Percentiles rank a stretch among this genome's conserved stretches.
Evolutionary conservation across 345 rosid species (phyloP).

Genomic region (Salix brachista): DNA sequence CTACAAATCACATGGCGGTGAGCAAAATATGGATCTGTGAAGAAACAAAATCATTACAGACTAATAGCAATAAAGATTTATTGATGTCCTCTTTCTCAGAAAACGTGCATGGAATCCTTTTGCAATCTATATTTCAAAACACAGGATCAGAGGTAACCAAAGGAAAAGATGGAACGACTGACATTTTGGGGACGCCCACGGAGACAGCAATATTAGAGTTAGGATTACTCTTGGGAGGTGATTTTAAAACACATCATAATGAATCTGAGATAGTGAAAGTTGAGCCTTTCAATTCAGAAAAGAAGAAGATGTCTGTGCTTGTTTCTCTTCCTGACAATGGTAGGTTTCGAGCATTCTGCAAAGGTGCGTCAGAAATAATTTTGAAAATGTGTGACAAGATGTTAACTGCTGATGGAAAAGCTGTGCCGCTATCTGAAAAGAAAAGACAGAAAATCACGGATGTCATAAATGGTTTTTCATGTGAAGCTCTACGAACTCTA

Average conservation of each 20-base stretch:
- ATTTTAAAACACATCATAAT: slow-evolving; percentile 38
- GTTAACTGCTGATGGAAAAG: slow-evolving; percentile 11
- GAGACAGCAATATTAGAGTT: slow-evolving; percentile 67
- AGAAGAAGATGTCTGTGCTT: slow-evolving; percentile 69
- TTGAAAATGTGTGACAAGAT: slow-evolving; percentile 23
- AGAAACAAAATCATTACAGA: slow-evolving; percentile 15
- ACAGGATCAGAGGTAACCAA: slow-evolving; percentile 61
- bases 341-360: slow-evolving; percentile 34
- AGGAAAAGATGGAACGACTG: slow-evolving; percentile 55
- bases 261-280: slow-evolving; percentile 57
- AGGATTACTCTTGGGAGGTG: slow-evolving; percentile 64
- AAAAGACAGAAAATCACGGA: slow-evolving; percentile 35
- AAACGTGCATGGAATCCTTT: slow-evolving; percentile 34
- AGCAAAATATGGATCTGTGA: slow-evolving; percentile 68
- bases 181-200: slow-evolving; percentile 65
- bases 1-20: slow-evolving; percentile 94
- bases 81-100: slow-evolving; percentile 38
- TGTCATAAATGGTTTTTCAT: slow-evolving; percentile 55
- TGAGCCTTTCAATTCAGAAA: slow-evolving; percentile 73
- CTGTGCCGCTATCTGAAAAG: slow-evolving; percentile 31
- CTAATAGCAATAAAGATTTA: slow-evolving; percentile 16
- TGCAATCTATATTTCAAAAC: slow-evolving; percentile 72
- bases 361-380: slow-evolving; percentile 32
- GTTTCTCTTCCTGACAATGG: slow-evolving; percentile 41
- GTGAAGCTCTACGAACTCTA: slow-evolving; percentile 62